Evolutionary conservation across 805 yeast genomes (phyloP), one percentile per base, ranked within the genome.

Genomic region (Ogataea neopini): DNA sequence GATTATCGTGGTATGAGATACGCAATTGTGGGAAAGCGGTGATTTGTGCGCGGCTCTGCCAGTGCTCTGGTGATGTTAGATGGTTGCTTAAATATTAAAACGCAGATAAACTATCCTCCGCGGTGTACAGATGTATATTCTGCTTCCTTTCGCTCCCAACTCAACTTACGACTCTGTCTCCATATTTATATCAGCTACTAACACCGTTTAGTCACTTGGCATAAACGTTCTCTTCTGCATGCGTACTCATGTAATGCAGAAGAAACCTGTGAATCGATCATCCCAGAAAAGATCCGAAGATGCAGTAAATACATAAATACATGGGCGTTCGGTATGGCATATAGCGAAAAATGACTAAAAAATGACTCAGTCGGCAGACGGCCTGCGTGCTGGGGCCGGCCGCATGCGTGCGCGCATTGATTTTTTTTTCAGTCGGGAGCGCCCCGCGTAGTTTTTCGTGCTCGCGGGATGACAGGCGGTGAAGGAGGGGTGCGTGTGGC

Each of bases 211-310:
- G 41, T 26, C 18, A 26, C 38, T 35, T 35, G 26, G 38, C 41
- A 38, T 38, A 38, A 38, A 38, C 41, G 41, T 26, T 38, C 17
- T 32, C 19, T 37, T 7, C 28, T 38, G 41, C 32, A 38, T 38
- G 41, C 41, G 17, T 10, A 5, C 9, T 38, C 13, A 23, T 38
- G 41, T 26, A 38, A 38, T 38, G 41, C 41, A 38, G 15, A 38
- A 38, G 41, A 38, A 38, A 38, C 41, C 19, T 37, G 15, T 14
- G 41, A 23, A 23, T 30, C 22, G 41, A 38, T 38, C 41, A 30
- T 15, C 30, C 22, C 20, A 38, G 33, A 25, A 15, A 25, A 25
- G 33, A 23, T 29, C 41, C 30, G 41, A 38, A 37, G 41, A 30
- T 38, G 41, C 26, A 38, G 17, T 23, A 38, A 28, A 6, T 4